phyloP scores from a whole-genome alignment of 805 yeast species.

The Schwanniomyces vanrijiae region DNA sequence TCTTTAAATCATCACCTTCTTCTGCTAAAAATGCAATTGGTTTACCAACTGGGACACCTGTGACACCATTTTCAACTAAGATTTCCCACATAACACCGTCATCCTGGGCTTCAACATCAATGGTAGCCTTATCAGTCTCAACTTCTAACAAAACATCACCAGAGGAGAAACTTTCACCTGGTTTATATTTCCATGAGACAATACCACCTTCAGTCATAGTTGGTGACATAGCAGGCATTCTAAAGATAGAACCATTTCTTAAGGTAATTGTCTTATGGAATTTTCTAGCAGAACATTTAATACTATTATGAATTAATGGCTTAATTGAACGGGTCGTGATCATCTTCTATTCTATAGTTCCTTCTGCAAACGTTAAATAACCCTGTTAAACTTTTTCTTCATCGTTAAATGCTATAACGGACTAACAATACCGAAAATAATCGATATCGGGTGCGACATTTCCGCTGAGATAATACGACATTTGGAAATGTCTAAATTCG shows the following conservation, averaged over 20 bases:
- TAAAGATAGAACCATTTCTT: constrained; percentile 51
- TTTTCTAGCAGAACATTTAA: neutral
- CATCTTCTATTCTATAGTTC: constrained; percentile 3
- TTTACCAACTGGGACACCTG: constrained; percentile 78
- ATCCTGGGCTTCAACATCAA: constrained; percentile 85
- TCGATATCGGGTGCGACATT: constrained; percentile 8
- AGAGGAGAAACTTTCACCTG: constrained; percentile 64
- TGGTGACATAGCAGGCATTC: constrained; percentile 99
- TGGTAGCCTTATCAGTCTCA: constrained; percentile 84
- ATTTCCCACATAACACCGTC: constrained; percentile 89
- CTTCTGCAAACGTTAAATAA: neutral
- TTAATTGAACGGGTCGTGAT: constrained; percentile 3
- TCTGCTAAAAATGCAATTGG: constrained; percentile 91
- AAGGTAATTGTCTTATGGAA: constrained; percentile 4
- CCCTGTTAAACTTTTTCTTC: neutral
- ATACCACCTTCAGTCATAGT: constrained; percentile 97
- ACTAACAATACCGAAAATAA: constrained; percentile 7
- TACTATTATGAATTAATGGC: constrained; percentile 2
- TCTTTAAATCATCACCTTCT: constrained; percentile 74
- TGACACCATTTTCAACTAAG: constrained; percentile 66
- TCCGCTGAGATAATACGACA: constrained; percentile 4
- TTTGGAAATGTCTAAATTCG: neutral
- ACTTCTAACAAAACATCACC: constrained; percentile 85
- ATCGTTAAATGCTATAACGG: constrained; percentile 1
- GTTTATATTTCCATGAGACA: constrained; percentile 81